Evolutionary conservation across 495 filamentous ascomycete genomes (phyloP).

Genomic region (Umbilicaria muhlenbergii): DNA sequence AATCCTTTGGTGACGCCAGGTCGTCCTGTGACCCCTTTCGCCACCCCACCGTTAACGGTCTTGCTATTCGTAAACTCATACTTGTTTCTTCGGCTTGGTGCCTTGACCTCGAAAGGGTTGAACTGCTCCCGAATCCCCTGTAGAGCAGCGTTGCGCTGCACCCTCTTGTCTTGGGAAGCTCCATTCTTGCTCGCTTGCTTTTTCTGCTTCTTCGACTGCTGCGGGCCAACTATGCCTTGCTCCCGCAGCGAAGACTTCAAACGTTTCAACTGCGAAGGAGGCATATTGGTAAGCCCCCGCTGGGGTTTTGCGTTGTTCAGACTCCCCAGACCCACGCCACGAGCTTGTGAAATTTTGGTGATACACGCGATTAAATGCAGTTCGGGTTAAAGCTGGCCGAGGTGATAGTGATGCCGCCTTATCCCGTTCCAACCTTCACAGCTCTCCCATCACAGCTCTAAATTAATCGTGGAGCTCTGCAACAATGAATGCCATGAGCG

Average conservation of each 20-base stretch:
- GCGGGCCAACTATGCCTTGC: conserved; percentile 73
- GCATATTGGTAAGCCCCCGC: conserved; percentile 30
- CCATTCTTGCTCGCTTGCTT: conserved; percentile 53
- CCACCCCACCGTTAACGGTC: conserved; percentile 29
- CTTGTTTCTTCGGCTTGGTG: conserved; percentile 48
- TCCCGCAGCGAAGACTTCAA: conserved; percentile 78
- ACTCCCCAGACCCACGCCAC: too few species aligned
- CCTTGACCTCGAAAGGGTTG: conserved; percentile 92
- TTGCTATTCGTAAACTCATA: conserved; percentile 56
- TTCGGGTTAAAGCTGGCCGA: too few species aligned
- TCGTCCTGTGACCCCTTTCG: conserved; percentile 43
- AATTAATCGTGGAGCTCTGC: neutral
- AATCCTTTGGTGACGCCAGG: conserved; percentile 73
- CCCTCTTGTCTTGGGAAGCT: conserved; percentile 45
- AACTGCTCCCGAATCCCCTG: conserved; percentile 81
- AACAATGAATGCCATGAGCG: neutral
- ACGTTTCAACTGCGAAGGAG: conserved; percentile 90
- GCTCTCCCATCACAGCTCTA: too few species aligned
- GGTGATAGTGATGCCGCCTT: too few species aligned
- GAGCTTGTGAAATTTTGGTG: too few species aligned
- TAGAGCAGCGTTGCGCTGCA: conserved; percentile 59
- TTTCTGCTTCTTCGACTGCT: conserved; percentile 83
- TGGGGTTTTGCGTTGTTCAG: too few species aligned
- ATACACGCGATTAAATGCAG: too few species aligned
- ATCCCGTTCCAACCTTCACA: too few species aligned